Percentiles rank a stretch among this genome's conserved stretches.
phyloP scores from a whole-genome alignment of 164 flowering plant species.

The Tinospora cordifolia region DNA sequence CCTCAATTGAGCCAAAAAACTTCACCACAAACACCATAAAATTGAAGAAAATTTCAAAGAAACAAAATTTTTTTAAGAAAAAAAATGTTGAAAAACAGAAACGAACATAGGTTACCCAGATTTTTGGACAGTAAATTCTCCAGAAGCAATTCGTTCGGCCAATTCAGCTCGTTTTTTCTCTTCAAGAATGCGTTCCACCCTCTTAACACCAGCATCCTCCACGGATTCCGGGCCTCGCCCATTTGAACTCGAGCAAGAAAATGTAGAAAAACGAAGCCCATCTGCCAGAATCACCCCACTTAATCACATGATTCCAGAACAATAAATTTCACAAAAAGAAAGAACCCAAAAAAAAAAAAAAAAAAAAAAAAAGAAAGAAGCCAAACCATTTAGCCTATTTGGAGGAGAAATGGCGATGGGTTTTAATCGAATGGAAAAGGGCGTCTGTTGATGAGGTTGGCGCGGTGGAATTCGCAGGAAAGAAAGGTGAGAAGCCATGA shows the following conservation, averaged over 20 bases:
- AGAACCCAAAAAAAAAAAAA: neutral
- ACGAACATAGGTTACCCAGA: slow-evolving; percentile 41
- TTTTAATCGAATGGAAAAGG: slow-evolving; percentile 12
- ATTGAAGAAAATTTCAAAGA: slow-evolving; percentile 5
- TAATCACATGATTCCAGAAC: neutral
- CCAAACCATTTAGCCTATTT: slow-evolving; percentile 6
- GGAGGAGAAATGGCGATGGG: slow-evolving; percentile 3
- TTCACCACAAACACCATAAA: slow-evolving; percentile 16
- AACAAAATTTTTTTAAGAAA: neutral
- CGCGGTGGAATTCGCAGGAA: slow-evolving; percentile 16
- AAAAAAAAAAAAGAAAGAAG: neutral
- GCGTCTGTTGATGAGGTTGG: slow-evolving; percentile 3
- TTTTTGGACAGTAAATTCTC: slow-evolving; percentile 67
- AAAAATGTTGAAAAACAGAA: neutral
- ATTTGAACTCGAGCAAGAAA: slow-evolving; percentile 45
- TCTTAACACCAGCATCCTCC: slow-evolving; percentile 37
- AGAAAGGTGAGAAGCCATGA: slow-evolving; percentile 19
- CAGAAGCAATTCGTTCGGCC: slow-evolving; percentile 80
- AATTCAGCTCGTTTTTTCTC: slow-evolving; percentile 72
- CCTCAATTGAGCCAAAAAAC: slow-evolving; percentile 42
- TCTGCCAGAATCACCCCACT: slow-evolving; percentile 5
- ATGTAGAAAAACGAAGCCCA: slow-evolving; percentile 16
- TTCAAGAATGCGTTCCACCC: slow-evolving; percentile 39
- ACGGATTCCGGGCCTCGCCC: slow-evolving; percentile 43
- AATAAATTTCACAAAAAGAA: neutral